Conservation (phyloP, 2,329 filamentous ascomycete genomes). For the Aspergillus sojae region DNA sequence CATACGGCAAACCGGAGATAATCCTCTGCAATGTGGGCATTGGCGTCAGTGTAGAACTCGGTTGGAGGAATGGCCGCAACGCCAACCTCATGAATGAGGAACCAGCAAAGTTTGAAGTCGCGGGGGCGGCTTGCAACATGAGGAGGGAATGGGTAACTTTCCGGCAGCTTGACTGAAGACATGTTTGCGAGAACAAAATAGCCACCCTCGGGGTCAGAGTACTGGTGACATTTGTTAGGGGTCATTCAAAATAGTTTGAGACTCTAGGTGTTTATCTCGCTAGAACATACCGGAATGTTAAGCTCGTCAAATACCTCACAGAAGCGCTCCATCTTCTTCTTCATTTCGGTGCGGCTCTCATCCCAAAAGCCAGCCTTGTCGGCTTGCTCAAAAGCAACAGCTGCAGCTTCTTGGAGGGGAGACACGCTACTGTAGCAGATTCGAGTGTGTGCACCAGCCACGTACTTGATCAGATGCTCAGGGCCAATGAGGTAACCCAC, state of each 20-base stretch:
- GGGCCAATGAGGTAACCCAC: conserved; percentile 95
- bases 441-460: conserved; percentile 87
- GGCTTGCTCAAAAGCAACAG: conserved; percentile 91
- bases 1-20: conserved; percentile 96
- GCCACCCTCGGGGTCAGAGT: conserved; percentile 91
- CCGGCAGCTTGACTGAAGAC: conserved; percentile 79
- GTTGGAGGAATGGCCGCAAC: conserved; percentile 95
- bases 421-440: conserved; percentile 96
- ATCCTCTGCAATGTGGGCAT: conserved; percentile 84
- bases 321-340: conserved; percentile 82
- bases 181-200: conserved; percentile 98
- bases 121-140: conserved; percentile 84
- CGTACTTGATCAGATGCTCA: conserved; percentile 84
- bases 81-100: conserved; percentile 93
- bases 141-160: conserved; percentile 82
- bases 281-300: conserved; percentile 60
- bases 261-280: not conserved
- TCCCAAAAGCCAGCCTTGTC: conserved; percentile 87
- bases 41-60: conserved; percentile 89
- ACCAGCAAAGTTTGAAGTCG: conserved; percentile 95
- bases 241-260: not conserved
- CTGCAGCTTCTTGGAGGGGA: conserved; percentile 90
- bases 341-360: conserved; percentile 80
- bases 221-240: conserved; percentile 44
- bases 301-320: conserved; percentile 79